Percentiles rank a stretch among this genome's conserved stretches.
phyloP scores from a whole-genome alignment of 1,284 basidiomycete species.

The Puccinia brachypodii region DNA sequence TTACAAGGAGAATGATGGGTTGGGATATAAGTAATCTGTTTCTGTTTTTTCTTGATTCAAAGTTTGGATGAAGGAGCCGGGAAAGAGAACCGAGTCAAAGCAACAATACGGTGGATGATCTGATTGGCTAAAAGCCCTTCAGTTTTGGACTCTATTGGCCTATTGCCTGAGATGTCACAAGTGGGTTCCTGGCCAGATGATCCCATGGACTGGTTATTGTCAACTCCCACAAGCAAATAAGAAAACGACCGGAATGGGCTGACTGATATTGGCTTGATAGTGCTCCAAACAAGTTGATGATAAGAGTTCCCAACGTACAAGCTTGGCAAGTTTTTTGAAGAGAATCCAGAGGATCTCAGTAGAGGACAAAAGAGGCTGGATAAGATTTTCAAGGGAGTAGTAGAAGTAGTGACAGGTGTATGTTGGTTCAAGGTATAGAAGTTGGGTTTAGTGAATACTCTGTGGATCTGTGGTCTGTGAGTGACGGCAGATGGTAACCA shows the following conservation, averaged over 20 bases:
- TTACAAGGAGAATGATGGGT: too few species aligned
- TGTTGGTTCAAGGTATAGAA: background rate
- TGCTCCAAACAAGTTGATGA: background rate
- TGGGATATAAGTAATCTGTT: too few species aligned
- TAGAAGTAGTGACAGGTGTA: background rate
- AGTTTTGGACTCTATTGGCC: background rate
- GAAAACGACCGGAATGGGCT: background rate
- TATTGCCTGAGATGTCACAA: background rate
- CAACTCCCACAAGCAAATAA: too few species aligned
- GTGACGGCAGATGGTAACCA: background rate
- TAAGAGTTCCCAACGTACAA: background rate
- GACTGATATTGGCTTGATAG: background rate
- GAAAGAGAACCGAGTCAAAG: background rate
- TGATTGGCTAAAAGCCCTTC: background rate
- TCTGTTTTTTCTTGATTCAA: too few species aligned
- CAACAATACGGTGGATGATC: background rate
- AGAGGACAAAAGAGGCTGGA: background rate
- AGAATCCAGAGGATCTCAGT: too few species aligned
- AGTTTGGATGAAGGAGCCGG: background rate
- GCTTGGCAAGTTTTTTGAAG: background rate
- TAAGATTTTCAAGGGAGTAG: background rate
- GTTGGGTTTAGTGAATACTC: background rate
- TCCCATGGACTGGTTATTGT: too few species aligned
- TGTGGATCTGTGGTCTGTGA: background rate
- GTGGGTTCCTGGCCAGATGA: background rate